Evolutionary conservation across 495 filamentous ascomycete species (phyloP).

Genomic region (Penicillium ochrochloron): DNA sequence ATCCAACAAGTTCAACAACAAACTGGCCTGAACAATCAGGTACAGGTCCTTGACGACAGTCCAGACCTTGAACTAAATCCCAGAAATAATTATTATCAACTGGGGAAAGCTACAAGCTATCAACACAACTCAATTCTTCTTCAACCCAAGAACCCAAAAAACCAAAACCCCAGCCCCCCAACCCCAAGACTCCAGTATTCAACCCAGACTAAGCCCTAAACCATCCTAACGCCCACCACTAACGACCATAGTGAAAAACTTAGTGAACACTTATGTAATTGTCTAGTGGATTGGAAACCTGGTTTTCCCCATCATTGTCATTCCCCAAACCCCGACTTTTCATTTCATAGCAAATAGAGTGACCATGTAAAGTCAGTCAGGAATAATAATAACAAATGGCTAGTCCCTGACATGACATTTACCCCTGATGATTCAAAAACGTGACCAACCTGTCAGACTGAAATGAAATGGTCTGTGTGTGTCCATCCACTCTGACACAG

Average conservation of each 20-base stretch:
- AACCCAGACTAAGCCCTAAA: not conserved
- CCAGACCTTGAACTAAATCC: not conserved
- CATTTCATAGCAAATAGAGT: not conserved
- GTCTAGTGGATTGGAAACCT: not conserved
- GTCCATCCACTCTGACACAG: not conserved
- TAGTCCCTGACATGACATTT: conserved; percentile 17
- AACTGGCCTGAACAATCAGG: not conserved
- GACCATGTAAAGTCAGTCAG: not conserved
- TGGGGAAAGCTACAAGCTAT: not conserved
- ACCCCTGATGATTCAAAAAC: conserved; percentile 6
- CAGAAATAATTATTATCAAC: not conserved
- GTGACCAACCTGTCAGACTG: not conserved
- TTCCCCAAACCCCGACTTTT: not conserved
- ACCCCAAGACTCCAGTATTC: not conserved
- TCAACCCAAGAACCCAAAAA: not conserved
- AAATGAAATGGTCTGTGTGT: not conserved
- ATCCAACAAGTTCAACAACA: not conserved
- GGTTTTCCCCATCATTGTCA: not conserved
- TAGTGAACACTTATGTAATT: not conserved
- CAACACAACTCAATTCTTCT: not conserved
- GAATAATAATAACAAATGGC: conserved; percentile 6
- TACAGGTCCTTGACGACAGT: not conserved
- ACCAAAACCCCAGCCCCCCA: not conserved
- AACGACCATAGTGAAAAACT: not conserved
- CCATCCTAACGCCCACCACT: not conserved